Conservation (phyloP, 1,139 yeast genomes). For the Waltiozyma sp. region DNA sequence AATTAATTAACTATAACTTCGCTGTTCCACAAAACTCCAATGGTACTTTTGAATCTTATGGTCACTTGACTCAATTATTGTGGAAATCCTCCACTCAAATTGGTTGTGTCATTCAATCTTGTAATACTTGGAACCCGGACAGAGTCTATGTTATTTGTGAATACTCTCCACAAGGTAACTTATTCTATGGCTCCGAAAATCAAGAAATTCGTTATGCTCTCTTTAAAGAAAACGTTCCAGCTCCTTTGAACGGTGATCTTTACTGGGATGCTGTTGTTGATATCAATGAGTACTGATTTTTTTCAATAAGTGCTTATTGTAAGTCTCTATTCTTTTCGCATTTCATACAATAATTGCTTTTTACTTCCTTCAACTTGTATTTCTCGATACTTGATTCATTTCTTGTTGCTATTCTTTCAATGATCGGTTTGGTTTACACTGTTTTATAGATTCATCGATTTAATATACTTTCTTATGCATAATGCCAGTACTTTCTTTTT, state of each 20-base stretch:
- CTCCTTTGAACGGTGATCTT: conserved; percentile 15
- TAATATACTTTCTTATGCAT: not conserved
- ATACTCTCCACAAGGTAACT: conserved; percentile 52
- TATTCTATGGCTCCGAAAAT: conserved; percentile 27
- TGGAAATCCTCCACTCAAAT: conserved; percentile 47
- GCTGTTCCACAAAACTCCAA: conserved; percentile 31
- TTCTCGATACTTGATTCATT: too few relatives aligned
- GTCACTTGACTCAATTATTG: conserved; percentile 64
- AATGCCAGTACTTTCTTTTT: too few relatives aligned
- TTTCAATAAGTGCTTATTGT: not conserved
- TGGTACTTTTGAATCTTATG: conserved; percentile 27
- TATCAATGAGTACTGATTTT: not conserved
- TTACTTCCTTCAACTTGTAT: too few relatives aligned
- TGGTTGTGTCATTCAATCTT: conserved; percentile 37
- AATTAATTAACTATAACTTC: conserved; percentile 41
- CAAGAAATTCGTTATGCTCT: conserved; percentile 23
- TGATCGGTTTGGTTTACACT: too few relatives aligned
- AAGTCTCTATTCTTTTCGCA: too few relatives aligned
- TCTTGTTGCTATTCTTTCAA: too few relatives aligned
- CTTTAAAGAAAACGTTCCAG: conserved; percentile 39
- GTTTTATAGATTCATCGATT: not conserved
- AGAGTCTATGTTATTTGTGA: conserved; percentile 60
- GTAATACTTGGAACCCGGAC: conserved; percentile 23
- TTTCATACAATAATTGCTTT: too few relatives aligned
- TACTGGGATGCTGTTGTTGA: not conserved